Conservation (phyloP, 2,329 filamentous ascomycete species). For the Zalaria obscura region DNA sequence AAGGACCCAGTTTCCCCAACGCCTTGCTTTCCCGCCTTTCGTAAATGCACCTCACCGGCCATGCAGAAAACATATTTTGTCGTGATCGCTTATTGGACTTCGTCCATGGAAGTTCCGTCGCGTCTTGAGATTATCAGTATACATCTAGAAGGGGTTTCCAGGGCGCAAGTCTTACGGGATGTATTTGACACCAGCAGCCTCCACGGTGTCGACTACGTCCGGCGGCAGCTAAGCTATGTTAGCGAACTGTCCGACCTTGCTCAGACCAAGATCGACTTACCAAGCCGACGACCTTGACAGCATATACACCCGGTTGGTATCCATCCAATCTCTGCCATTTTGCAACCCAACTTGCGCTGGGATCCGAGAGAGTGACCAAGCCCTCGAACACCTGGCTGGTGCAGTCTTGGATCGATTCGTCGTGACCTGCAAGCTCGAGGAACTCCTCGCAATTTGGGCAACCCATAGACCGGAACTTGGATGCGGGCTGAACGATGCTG, state of each 20-base stretch:
- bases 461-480: constrained; percentile 76
- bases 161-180: constrained; percentile 32
- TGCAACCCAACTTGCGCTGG: constrained; percentile 83
- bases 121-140: background rate
- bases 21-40: background rate
- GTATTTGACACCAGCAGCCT: constrained; percentile 47
- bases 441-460: constrained; percentile 96
- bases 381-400: constrained; percentile 95
- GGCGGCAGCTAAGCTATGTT: constrained; percentile 33
- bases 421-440: constrained; percentile 63
- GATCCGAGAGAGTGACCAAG: constrained; percentile 71
- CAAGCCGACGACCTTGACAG: constrained; percentile 82
- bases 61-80: background rate
- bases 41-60: background rate
- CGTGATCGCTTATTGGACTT: background rate
- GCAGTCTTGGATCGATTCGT: constrained; percentile 66
- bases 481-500: constrained; percentile 68
- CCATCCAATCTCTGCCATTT: constrained; percentile 85
- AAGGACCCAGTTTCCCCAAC: background rate
- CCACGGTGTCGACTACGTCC: constrained; percentile 40
- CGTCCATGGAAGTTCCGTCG: constrained; percentile 3
- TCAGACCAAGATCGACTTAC: constrained; percentile 23
- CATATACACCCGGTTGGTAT: constrained; percentile 83
- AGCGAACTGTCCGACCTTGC: background rate
- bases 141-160: background rate